A percentile compares a stretch with the other conserved stretches of the same genome.
Evolutionary conservation across 805 yeast species (phyloP).

Genomic region (Cyberlindnera euphorbiae): DNA sequence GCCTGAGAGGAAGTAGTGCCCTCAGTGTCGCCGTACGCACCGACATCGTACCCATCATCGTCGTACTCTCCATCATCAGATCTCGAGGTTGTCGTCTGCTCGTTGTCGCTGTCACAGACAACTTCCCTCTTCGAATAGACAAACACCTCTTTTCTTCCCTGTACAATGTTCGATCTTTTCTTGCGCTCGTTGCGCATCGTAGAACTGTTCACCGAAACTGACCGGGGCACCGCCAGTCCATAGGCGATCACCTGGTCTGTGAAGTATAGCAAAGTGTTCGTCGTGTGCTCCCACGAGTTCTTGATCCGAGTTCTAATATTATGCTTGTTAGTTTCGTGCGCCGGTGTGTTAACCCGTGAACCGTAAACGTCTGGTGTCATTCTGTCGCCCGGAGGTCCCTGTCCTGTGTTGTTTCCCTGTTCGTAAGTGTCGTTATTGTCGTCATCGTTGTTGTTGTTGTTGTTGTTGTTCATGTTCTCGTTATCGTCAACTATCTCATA

Average conservation of each 20-base stretch:
- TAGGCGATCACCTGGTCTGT: constrained; percentile 53
- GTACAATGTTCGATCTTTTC: constrained; percentile 25
- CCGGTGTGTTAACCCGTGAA: too few relatives aligned
- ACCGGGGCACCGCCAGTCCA: constrained; percentile 53
- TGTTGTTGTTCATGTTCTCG: constrained; percentile 16
- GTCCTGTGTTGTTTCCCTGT: neutral
- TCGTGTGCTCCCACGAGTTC: constrained; percentile 28
- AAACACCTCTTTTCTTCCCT: constrained; percentile 33
- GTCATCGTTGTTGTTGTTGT: constrained; percentile 6
- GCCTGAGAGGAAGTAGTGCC: too few relatives aligned
- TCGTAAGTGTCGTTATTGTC: neutral
- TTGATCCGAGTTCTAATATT: too few relatives aligned
- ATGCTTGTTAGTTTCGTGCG: constrained; percentile 20
- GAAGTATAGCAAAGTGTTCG: constrained; percentile 36
- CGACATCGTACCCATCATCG: neutral
- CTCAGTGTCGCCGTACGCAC: too few relatives aligned
- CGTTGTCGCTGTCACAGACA: constrained; percentile 32
- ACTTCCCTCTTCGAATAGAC: constrained; percentile 40
- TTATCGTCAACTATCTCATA: constrained; percentile 20
- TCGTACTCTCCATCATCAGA: neutral
- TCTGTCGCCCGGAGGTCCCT: too few relatives aligned
- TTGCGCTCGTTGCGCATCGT: constrained; percentile 9
- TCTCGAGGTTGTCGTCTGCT: constrained; percentile 5
- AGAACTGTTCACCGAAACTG: constrained; percentile 32
- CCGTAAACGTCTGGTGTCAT: too few relatives aligned